Evolutionary conservation across 257 asterid species (phyloP).

Genomic region (Scutellaria baicalensis): DNA sequence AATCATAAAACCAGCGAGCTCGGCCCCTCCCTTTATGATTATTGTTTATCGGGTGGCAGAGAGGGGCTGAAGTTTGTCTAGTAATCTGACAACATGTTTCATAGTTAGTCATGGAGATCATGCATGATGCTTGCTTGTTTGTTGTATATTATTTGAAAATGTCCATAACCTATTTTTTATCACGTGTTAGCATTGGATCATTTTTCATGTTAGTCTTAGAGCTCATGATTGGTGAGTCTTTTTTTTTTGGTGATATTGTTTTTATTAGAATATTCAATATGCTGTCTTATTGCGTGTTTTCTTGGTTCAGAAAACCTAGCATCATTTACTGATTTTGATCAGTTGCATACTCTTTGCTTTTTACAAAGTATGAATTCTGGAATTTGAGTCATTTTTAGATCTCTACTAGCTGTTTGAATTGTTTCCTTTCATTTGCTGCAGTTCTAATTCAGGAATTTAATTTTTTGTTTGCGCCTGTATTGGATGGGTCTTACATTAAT

Average conservation of each 20-base stretch:
- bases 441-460: background rate
- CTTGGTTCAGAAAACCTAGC: background rate
- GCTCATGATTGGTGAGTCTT: background rate
- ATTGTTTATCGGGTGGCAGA: background rate
- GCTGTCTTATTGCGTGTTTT: background rate
- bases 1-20: background rate
- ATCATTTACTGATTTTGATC: background rate
- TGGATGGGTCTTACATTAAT: conserved; percentile 1
- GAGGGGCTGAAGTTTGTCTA: background rate
- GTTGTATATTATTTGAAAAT: background rate
- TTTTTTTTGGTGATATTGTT: background rate
- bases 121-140: background rate
- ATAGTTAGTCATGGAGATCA: background rate
- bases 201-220: background rate
- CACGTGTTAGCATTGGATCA: background rate
- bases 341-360: conserved; percentile 1
- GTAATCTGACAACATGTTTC: background rate
- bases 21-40: background rate
- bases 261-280: background rate
- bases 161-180: background rate
- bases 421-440: background rate
- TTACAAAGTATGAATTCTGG: background rate
- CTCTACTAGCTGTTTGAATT: background rate
- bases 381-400: conserved; percentile 4
- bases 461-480: background rate